phyloP scores from a whole-genome alignment of 495 filamentous ascomycete genomes.

The Penicillium salamii region DNA sequence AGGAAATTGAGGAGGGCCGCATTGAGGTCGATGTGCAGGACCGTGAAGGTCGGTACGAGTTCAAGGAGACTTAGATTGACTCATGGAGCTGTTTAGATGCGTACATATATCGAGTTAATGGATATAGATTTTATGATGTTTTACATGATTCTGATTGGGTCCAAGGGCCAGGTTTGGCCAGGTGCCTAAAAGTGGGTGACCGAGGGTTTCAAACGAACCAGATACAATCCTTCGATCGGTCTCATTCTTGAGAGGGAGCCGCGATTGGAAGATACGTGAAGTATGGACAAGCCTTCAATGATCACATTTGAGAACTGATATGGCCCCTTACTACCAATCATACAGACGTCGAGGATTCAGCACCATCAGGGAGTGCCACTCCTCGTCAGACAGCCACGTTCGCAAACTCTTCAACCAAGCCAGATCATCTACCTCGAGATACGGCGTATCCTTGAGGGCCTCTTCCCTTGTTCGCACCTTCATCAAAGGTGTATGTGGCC shows the following conservation, averaged over 20 bases:
- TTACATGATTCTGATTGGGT: not conserved
- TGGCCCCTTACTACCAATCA: no score
- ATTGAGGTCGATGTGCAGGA: constrained; percentile 84
- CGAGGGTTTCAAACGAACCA: no score
- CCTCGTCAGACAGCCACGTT: constrained; percentile 19
- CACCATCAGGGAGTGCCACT: constrained; percentile 25
- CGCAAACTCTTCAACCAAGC: constrained; percentile 24
- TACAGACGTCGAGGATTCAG: constrained; percentile 15
- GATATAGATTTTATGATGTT: not conserved
- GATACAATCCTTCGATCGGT: no score
- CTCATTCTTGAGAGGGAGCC: no score
- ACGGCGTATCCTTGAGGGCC: constrained; percentile 18
- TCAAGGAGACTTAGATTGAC: constrained; percentile 41
- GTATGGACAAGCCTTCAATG: no score
- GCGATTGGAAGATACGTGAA: no score
- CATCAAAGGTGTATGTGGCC: constrained; percentile 25
- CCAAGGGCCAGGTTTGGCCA: no score
- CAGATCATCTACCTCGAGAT: constrained; percentile 20
- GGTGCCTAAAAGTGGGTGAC: no score
- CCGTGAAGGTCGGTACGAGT: constrained; percentile 49
- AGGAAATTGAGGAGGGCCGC: constrained; percentile 79
- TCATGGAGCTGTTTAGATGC: not conserved
- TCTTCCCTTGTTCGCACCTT: constrained; percentile 20
- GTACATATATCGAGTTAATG: not conserved
- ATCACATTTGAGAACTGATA: no score